Evolutionary conservation across 2,329 filamentous ascomycete species (phyloP).

Genomic region (Pestalotiopsis sp.): DNA sequence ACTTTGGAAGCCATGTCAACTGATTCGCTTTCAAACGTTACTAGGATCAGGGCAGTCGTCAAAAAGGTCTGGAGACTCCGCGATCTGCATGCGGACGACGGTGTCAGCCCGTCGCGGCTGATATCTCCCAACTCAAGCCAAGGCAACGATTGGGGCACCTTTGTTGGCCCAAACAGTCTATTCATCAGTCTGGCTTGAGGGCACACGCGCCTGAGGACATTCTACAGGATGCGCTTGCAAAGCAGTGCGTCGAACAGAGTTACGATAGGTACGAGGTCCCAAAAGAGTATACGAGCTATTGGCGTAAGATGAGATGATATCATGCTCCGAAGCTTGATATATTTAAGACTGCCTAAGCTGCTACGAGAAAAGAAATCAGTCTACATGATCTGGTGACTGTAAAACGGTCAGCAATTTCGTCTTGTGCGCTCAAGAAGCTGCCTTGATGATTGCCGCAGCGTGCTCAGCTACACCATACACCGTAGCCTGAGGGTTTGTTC

Average conservation of each 20-base stretch:
- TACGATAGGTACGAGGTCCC: not conserved
- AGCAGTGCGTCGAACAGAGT: not conserved
- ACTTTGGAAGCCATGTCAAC: constrained; percentile 41
- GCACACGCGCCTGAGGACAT: no score
- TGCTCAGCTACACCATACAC: not conserved
- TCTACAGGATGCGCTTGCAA: not conserved
- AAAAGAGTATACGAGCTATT: not conserved
- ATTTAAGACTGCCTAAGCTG: no score
- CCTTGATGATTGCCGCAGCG: not conserved
- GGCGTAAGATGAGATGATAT: no score
- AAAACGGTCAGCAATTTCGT: not conserved
- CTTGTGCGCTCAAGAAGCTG: not conserved
- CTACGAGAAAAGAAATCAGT: not conserved
- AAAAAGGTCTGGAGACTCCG: constrained; percentile 49
- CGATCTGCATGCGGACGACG: constrained; percentile 30
- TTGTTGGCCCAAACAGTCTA: constrained; percentile 29
- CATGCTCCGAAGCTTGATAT: no score
- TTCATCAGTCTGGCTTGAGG: constrained; percentile 26
- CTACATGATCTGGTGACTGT: not conserved
- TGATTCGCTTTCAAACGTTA: constrained; percentile 44
- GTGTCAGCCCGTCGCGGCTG: not conserved
- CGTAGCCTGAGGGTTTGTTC: not conserved
- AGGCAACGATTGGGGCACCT: constrained; percentile 28
- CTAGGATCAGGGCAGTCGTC: constrained; percentile 47
- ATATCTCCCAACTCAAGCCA: not conserved